Evolutionary conservation across 345 rosid species (phyloP).

Genomic region (Sisymbrium irio): DNA sequence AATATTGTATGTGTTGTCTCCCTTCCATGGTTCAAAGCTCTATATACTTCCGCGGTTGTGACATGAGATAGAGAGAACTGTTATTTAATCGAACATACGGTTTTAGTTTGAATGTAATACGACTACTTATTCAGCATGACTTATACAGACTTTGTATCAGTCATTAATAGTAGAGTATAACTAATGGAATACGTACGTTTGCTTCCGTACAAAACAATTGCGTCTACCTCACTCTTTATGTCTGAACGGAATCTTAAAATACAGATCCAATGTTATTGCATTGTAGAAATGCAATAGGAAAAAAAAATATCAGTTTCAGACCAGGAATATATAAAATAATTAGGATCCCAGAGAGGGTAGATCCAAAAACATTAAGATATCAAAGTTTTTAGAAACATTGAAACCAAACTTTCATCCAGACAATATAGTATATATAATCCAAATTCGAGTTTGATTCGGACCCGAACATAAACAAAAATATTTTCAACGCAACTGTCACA

Average conservation of each 20-base stretch:
- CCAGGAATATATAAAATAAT: not conserved
- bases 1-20: slow-evolving; percentile 18
- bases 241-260: slow-evolving; percentile 36
- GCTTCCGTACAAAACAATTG: slow-evolving; percentile 27
- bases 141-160: not conserved
- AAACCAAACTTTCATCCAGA: not conserved
- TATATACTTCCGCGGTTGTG: slow-evolving; percentile 20
- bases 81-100: not conserved
- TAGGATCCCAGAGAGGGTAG: not conserved
- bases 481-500: not conserved
- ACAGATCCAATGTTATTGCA: slow-evolving; percentile 5
- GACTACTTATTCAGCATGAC: not conserved
- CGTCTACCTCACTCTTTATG: slow-evolving; percentile 6
- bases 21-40: slow-evolving; percentile 11
- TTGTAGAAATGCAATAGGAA: not conserved
- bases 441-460: not conserved
- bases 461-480: not conserved
- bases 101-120: not conserved
- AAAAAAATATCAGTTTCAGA: not conserved
- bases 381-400: not conserved
- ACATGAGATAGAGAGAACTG: not conserved
- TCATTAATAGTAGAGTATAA: not conserved
- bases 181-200: not conserved
- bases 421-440: not conserved
- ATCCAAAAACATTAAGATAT: not conserved